Conservation (phyloP, 306 rosid species). For the Alnus glutinosa region DNA sequence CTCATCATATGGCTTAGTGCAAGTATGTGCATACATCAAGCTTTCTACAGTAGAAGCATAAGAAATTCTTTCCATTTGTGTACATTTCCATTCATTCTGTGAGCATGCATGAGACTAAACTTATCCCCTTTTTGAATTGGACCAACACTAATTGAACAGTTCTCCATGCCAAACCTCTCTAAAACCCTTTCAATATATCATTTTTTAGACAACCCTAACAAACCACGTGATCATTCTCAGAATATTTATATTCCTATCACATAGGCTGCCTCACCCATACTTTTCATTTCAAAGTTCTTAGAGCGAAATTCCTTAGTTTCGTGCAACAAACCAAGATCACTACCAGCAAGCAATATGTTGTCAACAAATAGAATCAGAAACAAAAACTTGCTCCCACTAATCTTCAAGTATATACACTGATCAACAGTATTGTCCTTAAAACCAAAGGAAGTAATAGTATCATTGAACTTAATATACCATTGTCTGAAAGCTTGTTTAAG, state of each 20-base stretch:
- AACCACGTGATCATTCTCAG: background rate
- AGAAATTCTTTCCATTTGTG: no score
- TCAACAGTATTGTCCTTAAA: conserved; percentile 8
- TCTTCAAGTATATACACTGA: conserved; percentile 10
- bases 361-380: background rate
- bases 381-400: conserved; percentile 8
- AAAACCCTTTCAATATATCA: background rate
- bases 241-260: background rate
- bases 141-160: no score
- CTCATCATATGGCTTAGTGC: no score
- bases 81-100: no score
- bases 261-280: background rate
- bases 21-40: no score
- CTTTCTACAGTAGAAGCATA: no score
- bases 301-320: background rate
- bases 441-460: background rate
- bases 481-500: conserved; percentile 8
- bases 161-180: conserved; percentile 1
- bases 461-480: background rate
- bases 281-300: conserved; percentile 7
- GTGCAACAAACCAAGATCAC: no score
- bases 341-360: background rate
- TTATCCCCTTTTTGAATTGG: no score
- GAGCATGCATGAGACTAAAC: no score
- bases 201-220: conserved; percentile 13